These are phyloP conservation scores for Phytophthora pistaciae DNA, from an alignment of 352 stramenopile genomes.

Conservation along the genomic window DNA sequence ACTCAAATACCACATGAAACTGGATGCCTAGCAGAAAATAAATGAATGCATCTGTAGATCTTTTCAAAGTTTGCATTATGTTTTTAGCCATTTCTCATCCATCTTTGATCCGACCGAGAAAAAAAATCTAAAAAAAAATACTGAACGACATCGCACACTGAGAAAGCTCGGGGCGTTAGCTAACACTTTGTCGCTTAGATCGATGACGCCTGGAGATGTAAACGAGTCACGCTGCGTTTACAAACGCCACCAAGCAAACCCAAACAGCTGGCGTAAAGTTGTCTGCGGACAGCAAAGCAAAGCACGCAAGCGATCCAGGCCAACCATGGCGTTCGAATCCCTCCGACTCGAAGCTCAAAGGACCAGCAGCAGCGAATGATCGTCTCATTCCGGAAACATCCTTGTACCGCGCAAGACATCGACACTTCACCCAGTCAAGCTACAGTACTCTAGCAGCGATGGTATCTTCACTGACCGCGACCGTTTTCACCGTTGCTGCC, in stretches of 20 bases:
- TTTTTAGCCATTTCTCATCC: too few species aligned
- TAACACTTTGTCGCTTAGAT: neutral
- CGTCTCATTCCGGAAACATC: conserved; percentile 5
- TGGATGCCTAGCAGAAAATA: too few species aligned
- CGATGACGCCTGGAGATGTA: neutral
- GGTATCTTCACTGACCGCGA: neutral
- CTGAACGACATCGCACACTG: neutral
- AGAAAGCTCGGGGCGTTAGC: neutral
- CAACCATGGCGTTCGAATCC: conserved; percentile 4
- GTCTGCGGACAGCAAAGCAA: conserved; percentile 3
- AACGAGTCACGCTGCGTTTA: neutral
- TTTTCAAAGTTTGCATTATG: neutral
- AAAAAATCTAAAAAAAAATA: too few species aligned
- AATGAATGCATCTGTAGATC: neutral
- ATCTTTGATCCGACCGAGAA: too few species aligned
- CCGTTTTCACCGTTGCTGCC: neutral
- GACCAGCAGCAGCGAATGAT: neutral
- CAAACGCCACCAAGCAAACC: neutral
- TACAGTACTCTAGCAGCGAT: neutral
- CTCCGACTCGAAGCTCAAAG: neutral
- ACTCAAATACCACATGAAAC: neutral
- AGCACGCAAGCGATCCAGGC: neutral
- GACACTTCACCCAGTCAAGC: neutral
- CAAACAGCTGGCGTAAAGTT: conserved; percentile 4
- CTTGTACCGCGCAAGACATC: conserved; percentile 4